Conservation (phyloP, 1,284 basidiomycete genomes). For the Fomitopsis pinicola region DNA sequence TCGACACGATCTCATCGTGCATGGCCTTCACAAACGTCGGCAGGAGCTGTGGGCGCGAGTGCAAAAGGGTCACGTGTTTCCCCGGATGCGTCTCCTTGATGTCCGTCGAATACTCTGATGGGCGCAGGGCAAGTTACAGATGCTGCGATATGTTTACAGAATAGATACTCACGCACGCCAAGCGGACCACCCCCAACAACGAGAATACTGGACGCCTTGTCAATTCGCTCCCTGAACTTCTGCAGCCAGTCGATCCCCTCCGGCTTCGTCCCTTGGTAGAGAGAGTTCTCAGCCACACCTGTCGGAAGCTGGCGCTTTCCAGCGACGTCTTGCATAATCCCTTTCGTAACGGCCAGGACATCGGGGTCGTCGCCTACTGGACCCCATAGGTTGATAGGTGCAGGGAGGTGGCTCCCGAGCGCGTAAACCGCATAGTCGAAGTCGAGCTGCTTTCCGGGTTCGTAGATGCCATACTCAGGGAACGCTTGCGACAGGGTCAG, state of each 20-base stretch:
- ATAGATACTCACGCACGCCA: conserved; percentile 48
- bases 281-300: background rate
- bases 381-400: conserved; percentile 55
- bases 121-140: background rate
- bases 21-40: conserved; percentile 55
- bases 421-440: conserved; percentile 60
- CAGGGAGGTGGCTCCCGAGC: conserved; percentile 51
- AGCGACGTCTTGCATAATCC: background rate
- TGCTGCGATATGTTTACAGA: background rate
- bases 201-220: conserved; percentile 40
- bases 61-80: conserved; percentile 63
- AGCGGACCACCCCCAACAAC: conserved; percentile 61
- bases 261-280: conserved; percentile 36
- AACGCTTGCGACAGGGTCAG: conserved; percentile 45
- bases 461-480: conserved; percentile 38
- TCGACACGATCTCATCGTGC: conserved; percentile 46
- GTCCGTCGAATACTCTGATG: conserved; percentile 62
- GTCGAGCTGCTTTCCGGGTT: conserved; percentile 19
- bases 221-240: conserved; percentile 40
- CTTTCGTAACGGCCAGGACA: background rate
- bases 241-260: conserved; percentile 47
- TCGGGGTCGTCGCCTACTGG: conserved; percentile 16
- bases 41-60: conserved; percentile 57
- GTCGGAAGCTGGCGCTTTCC: background rate
- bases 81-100: conserved; percentile 56